Conservation (phyloP, 2,329 filamentous ascomycete species). For the Sclerotinia glacialis region DNA sequence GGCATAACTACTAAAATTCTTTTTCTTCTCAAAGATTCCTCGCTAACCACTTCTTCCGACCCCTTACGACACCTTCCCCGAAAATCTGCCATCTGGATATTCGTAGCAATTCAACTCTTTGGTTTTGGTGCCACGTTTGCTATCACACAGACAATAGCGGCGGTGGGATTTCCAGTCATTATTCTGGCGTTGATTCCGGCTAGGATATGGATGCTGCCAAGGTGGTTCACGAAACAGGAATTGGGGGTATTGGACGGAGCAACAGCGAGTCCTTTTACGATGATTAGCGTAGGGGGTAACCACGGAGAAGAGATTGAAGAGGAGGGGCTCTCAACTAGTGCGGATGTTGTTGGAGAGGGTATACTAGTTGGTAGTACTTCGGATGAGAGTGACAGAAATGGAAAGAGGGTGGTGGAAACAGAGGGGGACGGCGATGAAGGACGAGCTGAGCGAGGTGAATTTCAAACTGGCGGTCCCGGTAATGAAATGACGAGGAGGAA, state of each 20-base stretch:
- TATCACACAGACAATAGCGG: conserved; percentile 78
- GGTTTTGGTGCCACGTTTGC: conserved; percentile 78
- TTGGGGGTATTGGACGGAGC: conserved; percentile 55
- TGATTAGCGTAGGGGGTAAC: conserved; percentile 38
- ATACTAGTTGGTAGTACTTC: conserved; percentile 26
- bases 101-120: conserved; percentile 65
- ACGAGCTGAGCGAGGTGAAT: conserved; percentile 34
- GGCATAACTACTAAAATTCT: conserved; percentile 73
- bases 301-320: conserved; percentile 40
- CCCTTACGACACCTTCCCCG: conserved; percentile 61
- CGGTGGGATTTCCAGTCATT: conserved; percentile 67
- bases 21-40: conserved; percentile 63
- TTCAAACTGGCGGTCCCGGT: background rate
- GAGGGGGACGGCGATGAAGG: conserved; percentile 27
- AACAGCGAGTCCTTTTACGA: conserved; percentile 53
- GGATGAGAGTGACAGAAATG: conserved; percentile 29
- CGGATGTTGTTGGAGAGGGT: conserved; percentile 23
- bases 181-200: conserved; percentile 35
- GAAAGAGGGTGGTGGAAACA: conserved; percentile 22
- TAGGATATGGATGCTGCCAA: conserved; percentile 43
- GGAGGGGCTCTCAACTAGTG: conserved; percentile 21
- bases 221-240: conserved; percentile 35
- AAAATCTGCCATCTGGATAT: conserved; percentile 66
- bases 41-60: conserved; percentile 57
- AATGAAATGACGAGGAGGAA: conserved; percentile 11